phyloP scores from a whole-genome alignment of 192 early-diverging fungal species.

The Endogone sp. region DNA sequence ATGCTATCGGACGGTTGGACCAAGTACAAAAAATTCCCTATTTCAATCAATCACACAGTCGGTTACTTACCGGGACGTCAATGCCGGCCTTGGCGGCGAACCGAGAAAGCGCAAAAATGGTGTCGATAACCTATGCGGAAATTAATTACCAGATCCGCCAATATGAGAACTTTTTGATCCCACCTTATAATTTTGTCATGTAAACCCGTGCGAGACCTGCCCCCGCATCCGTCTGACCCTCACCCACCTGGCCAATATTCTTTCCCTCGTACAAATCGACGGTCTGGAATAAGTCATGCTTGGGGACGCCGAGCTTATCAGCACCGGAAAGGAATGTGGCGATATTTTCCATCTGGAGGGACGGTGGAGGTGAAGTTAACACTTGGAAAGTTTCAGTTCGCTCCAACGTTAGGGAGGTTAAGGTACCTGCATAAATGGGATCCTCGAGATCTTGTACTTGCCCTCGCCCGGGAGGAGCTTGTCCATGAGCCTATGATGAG shows the following conservation, averaged over 20 bases:
- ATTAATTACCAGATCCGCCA: too few species aligned
- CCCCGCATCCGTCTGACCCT: neutral
- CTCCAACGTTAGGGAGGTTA: neutral
- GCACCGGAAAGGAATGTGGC: conserved; percentile 60
- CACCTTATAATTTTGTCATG: too few species aligned
- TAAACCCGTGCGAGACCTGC: conserved; percentile 16
- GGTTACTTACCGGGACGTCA: conserved; percentile 32
- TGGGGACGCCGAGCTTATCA: conserved; percentile 63
- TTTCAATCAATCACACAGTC: too few species aligned
- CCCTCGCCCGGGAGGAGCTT: conserved; percentile 43
- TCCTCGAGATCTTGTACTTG: conserved; percentile 59
- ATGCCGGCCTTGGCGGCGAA: conserved; percentile 60
- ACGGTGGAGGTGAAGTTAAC: neutral
- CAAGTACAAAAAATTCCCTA: too few species aligned
- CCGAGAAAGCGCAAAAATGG: conserved; percentile 68
- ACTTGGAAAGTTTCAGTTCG: neutral
- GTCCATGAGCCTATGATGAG: conserved; percentile 52
- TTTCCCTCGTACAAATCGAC: conserved; percentile 79
- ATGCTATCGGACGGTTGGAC: too few species aligned
- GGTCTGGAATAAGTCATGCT: conserved; percentile 75
- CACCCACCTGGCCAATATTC: conserved; percentile 49
- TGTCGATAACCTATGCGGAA: conserved; percentile 53
- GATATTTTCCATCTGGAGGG: conserved; percentile 78
- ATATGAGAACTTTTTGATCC: too few species aligned
- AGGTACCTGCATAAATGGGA: conserved; percentile 65